These are phyloP conservation scores for Zoysia pacifica DNA, from an alignment of 176 grass and related monocot species.

Conservation along the genomic window DNA sequence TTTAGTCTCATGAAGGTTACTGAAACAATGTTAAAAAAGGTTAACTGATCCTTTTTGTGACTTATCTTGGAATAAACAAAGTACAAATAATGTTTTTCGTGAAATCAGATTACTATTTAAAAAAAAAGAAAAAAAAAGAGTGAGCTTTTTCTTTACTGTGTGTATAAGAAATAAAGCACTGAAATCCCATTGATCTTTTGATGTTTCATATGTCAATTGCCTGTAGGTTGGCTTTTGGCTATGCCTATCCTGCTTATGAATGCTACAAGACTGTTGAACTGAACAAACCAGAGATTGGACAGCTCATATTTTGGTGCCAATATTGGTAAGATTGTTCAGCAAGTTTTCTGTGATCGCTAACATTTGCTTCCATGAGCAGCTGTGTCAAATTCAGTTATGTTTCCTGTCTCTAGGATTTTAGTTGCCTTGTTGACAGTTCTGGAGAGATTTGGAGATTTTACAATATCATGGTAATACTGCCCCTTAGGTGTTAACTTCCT, in stretches of 20 bases:
- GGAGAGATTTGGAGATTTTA: conserved; percentile 92
- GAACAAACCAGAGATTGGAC: conserved; percentile 93
- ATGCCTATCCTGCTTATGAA: conserved; percentile 98
- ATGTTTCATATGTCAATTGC: conserved; percentile 18
- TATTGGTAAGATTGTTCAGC: conserved; percentile 69
- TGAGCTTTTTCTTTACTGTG: background rate
- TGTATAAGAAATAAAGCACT: background rate
- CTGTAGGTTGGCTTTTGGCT: conserved; percentile 79
- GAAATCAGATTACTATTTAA: background rate
- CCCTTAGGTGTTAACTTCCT: conserved; percentile 7
- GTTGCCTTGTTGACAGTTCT: conserved; percentile 85
- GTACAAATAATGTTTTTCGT: background rate
- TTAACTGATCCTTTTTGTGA: background rate
- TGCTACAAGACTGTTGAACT: conserved; percentile 99
- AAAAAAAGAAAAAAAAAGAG: conserved; percentile 2
- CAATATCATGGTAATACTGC: conserved; percentile 82
- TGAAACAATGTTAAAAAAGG: conserved; percentile 1
- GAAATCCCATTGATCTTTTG: conserved; percentile 7
- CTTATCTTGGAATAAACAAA: background rate
- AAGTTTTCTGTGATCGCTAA: conserved; percentile 17
- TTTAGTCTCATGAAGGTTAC: background rate
- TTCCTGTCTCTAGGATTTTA: conserved; percentile 72
- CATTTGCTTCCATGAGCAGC: background rate
- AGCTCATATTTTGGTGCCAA: conserved; percentile 98
- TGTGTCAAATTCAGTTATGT: conserved; percentile 8